Base-by-base conservation (phyloP, 2,329 filamentous ascomycete genomes). In the Eurotiales sp. region DNA sequence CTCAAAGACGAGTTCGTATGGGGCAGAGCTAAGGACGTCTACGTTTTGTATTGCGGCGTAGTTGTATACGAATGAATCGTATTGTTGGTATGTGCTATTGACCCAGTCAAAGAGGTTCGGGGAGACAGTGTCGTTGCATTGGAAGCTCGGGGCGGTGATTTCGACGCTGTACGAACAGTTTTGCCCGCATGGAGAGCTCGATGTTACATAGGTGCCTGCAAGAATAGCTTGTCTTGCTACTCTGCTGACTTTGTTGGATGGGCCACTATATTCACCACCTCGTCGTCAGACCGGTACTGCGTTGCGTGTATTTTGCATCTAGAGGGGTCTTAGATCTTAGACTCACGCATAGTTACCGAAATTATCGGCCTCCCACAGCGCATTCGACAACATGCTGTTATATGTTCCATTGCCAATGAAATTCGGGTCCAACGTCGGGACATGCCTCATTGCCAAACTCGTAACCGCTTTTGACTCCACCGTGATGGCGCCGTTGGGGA, bases 351-450 rank as follows among this genome's bases (percentile, higher is more conserved):
- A 50, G 39, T 22, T 30, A 36, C 40, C 48, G 14, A 50, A 30
- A 22, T 44, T 50, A 39, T 50, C 48, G 19, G 40, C n/a, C 27
- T 43, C 27, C 48, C 48, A 45, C 22, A 50, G 23, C 21, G 40
- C 40, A 1, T 22, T 17, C 15, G 30, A 22, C 19, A 44, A 14
- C 48, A 50, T 50, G 15, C 10, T 23, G 1, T 50, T 23, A 37
- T 44, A 50, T 10, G 40, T 44, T 4, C 19, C 23, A 30, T 45
- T 22, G 15, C 48, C 48, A 14, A 37, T 32, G 29, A 30, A 50
- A 0, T 8, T 23, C 14, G 23, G 40, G 21, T 50, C 40, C 8
- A 50, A 8, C 11, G 23, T 30, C 3, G 12, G 40, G n/a, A 50
- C 48, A 12, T 32, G 6, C 11, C 14, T 21, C 22, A n/a, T 29